Conservation (phyloP, 2,329 filamentous ascomycete species). For the Endocalyx cinctus region DNA sequence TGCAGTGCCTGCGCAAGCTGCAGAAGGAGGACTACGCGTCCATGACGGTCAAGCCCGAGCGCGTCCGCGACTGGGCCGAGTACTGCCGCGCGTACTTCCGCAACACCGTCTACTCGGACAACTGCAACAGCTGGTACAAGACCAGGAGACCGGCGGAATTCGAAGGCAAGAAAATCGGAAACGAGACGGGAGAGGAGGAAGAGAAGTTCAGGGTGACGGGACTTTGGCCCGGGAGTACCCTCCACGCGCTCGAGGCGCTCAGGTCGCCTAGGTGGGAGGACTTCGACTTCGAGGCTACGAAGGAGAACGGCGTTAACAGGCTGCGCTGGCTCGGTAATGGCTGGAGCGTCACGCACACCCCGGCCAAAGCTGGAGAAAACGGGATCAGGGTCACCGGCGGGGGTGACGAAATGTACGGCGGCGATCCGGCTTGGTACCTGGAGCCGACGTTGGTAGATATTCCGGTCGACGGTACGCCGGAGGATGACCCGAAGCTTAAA, state of each 20-base stretch:
- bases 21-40: slow-evolving; percentile 41
- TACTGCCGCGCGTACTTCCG: slow-evolving; percentile 45
- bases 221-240: slow-evolving; percentile 41
- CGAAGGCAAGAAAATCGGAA: too few relatives aligned
- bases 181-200: too few relatives aligned
- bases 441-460: slow-evolving; percentile 22
- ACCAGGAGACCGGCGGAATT: too few relatives aligned
- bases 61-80: slow-evolving; percentile 41
- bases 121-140: slow-evolving; percentile 52
- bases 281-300: slow-evolving; percentile 34
- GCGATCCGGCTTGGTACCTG: slow-evolving; percentile 29
- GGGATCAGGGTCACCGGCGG: not conserved
- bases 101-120: slow-evolving; percentile 41
- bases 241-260: slow-evolving; percentile 39
- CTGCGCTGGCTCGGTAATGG: slow-evolving; percentile 39
- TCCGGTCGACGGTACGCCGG: slow-evolving; percentile 18
- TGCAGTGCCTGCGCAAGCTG: slow-evolving; percentile 41
- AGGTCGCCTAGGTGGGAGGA: slow-evolving; percentile 42
- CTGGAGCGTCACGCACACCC: slow-evolving; percentile 33
- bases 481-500: slow-evolving; percentile 23
- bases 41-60: slow-evolving; percentile 38
- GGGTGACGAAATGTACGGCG: slow-evolving; percentile 13
- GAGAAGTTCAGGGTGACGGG: slow-evolving; percentile 34
- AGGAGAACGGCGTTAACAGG: slow-evolving; percentile 22
- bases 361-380: slow-evolving; percentile 17